Percentiles rank a stretch among this genome's conserved stretches.
Evolutionary conservation across 164 flowering plant genomes (phyloP).

Genomic region (Paratinospora sagittata): DNA sequence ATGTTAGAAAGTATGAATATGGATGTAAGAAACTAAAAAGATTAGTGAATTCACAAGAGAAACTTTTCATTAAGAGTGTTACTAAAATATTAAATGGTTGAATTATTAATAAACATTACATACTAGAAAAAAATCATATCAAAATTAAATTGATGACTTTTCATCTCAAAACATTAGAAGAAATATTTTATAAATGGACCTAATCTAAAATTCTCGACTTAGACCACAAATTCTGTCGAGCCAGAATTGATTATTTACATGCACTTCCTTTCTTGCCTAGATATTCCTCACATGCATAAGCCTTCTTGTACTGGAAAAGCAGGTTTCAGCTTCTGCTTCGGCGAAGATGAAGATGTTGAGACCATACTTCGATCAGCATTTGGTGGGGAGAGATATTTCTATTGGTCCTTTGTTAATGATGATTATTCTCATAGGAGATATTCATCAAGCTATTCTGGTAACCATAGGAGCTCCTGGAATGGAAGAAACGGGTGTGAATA

Average conservation of each 20-base stretch:
- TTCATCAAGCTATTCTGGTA: conserved; percentile 33
- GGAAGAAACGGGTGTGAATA: conserved; percentile 39
- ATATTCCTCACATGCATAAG: conserved; percentile 3
- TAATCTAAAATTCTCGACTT: too few relatives aligned
- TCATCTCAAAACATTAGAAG: too few relatives aligned
- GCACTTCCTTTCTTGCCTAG: background rate
- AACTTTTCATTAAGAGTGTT: too few relatives aligned
- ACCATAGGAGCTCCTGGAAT: conserved; percentile 32
- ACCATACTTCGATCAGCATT: conserved; percentile 51
- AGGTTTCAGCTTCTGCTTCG: conserved; percentile 44
- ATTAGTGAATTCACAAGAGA: too few relatives aligned
- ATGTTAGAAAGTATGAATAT: background rate
- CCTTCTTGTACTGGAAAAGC: conserved; percentile 31
- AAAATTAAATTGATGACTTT: too few relatives aligned
- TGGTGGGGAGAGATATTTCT: conserved; percentile 38
- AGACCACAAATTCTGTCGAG: too few relatives aligned
- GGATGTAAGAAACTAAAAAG: too few relatives aligned
- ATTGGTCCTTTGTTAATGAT: conserved; percentile 53
- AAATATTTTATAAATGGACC: too few relatives aligned
- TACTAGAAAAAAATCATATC: too few relatives aligned
- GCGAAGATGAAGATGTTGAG: conserved; percentile 56
- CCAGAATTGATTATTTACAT: background rate
- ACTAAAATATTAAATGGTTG: too few relatives aligned
- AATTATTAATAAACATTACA: too few relatives aligned
- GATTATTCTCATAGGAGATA: conserved; percentile 47